Evolutionary conservation across 257 asterid genomes (phyloP).

Genomic region (Solanum habrochaites): DNA sequence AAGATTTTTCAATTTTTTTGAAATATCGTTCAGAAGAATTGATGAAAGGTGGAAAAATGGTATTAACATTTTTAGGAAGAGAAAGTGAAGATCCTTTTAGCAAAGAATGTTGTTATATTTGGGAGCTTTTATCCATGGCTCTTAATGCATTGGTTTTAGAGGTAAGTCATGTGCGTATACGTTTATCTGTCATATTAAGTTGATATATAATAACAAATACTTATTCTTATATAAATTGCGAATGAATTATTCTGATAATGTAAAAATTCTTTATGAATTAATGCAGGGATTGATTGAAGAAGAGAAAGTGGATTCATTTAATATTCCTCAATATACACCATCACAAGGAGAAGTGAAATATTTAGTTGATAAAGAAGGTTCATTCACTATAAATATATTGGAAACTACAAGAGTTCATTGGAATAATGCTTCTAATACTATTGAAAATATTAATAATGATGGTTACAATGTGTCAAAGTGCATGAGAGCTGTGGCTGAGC

Average conservation of each 20-base stretch:
- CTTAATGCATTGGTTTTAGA: slow-evolving; percentile 37
- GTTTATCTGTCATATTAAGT: not conserved
- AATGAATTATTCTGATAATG: not conserved
- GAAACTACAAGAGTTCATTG: slow-evolving; percentile 34
- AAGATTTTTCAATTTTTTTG: slow-evolving; percentile 41
- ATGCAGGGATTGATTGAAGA: slow-evolving; percentile 37
- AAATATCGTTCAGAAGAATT: slow-evolving; percentile 47
- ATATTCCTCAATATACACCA: slow-evolving; percentile 56
- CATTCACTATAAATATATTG: slow-evolving; percentile 28
- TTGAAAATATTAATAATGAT: not conserved
- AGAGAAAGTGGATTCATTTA: slow-evolving; percentile 37
- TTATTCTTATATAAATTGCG: not conserved
- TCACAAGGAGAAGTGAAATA: slow-evolving; percentile 29
- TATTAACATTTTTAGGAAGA: slow-evolving; percentile 53
- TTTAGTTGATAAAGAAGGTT: slow-evolving; percentile 38
- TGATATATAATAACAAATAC: not conserved
- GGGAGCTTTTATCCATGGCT: slow-evolving; percentile 46
- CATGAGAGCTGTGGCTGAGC: slow-evolving; percentile 63
- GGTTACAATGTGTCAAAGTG: slow-evolving; percentile 38
- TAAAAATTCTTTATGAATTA: not conserved
- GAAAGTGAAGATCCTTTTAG: slow-evolving; percentile 28
- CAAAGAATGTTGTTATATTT: slow-evolving; percentile 48
- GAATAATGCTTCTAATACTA: slow-evolving; percentile 21
- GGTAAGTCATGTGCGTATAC: slow-evolving; percentile 10
- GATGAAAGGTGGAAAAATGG: slow-evolving; percentile 52